Conservation (phyloP, 1,284 basidiomycete genomes). For the Sanghuangporus sanghuang region DNA sequence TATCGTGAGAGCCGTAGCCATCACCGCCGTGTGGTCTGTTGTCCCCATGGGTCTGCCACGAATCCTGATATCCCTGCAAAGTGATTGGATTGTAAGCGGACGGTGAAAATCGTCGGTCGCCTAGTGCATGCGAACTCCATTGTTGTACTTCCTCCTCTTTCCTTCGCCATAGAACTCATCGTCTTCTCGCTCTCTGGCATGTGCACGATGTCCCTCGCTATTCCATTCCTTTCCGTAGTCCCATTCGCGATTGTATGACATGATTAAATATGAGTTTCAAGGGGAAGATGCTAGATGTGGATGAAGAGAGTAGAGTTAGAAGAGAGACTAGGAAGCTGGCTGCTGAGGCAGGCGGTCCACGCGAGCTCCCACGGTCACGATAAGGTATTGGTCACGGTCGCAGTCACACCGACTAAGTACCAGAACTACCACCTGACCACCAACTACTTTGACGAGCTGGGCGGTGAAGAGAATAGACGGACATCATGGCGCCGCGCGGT, state of each 20-base stretch:
- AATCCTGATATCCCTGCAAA: constrained; percentile 45
- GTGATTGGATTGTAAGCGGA: constrained; percentile 17
- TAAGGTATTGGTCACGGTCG: neutral
- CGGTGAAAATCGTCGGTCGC: constrained; percentile 16
- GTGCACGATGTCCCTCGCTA: constrained; percentile 32
- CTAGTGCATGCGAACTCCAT: constrained; percentile 46
- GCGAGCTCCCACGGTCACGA: neutral
- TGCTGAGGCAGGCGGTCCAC: neutral
- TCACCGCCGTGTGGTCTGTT: constrained; percentile 32
- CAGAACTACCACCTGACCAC: too few species aligned
- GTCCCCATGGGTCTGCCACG: constrained; percentile 36
- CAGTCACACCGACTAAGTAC: neutral
- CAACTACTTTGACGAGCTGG: neutral
- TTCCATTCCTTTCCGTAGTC: constrained; percentile 69
- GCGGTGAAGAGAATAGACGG: neutral
- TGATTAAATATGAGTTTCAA: constrained; percentile 25
- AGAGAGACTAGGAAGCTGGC: neutral
- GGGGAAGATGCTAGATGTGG: constrained; percentile 6
- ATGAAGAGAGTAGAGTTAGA: constrained; percentile 9
- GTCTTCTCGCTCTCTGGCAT: constrained; percentile 39
- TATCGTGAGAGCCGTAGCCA: constrained; percentile 30
- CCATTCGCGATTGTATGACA: constrained; percentile 80
- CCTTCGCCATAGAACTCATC: constrained; percentile 48
- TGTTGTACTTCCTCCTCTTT: constrained; percentile 73
- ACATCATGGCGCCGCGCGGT: constrained; percentile 47